Conservation (phyloP, 805 yeast genomes). For the Priceomyces fermenticarens region DNA sequence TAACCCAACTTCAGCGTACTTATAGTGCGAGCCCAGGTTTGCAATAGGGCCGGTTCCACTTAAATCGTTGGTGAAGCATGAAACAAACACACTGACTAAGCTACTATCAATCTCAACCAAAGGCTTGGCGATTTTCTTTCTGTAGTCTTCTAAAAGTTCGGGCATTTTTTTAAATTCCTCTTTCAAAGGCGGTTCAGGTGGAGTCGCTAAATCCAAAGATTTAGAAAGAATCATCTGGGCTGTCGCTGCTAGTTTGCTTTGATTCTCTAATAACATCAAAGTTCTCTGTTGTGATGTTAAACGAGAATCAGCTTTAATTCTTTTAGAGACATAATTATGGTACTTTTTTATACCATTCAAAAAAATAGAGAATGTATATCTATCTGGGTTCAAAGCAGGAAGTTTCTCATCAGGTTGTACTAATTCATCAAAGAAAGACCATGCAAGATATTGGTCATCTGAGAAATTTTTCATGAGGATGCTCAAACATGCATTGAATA, state of each 20-base stretch:
- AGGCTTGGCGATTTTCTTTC: slow-evolving; percentile 12
- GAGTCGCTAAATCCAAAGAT: slow-evolving; percentile 25
- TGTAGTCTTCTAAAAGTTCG: slow-evolving; percentile 14
- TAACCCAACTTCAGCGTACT: slow-evolving; percentile 28
- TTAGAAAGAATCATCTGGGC: slow-evolving; percentile 26
- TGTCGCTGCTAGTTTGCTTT: slow-evolving; percentile 23
- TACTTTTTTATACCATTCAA: slow-evolving; percentile 30
- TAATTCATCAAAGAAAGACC: slow-evolving; percentile 34
- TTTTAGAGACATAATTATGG: slow-evolving; percentile 12
- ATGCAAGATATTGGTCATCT: slow-evolving; percentile 31
- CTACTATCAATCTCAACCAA: slow-evolving; percentile 29
- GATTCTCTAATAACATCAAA: slow-evolving; percentile 21
- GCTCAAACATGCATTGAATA: slow-evolving; percentile 37
- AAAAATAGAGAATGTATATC: slow-evolving; percentile 38
- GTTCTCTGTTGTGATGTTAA: slow-evolving; percentile 19
- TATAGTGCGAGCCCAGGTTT: slow-evolving; percentile 26
- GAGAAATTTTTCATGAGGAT: slow-evolving; percentile 31
- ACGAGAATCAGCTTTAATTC: slow-evolving; percentile 10
- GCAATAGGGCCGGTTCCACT: slow-evolving; percentile 25
- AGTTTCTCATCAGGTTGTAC: slow-evolving; percentile 7
- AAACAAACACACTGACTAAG: slow-evolving; percentile 28
- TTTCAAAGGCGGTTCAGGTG: slow-evolving; percentile 32
- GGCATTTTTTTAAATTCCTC: slow-evolving; percentile 19
- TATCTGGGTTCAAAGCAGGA: slow-evolving; percentile 22
- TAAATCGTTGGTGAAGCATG: slow-evolving; percentile 23